Base-by-base conservation (phyloP, 2,329 filamentous ascomycete genomes). In the Neodidymelliopsis sp. region DNA sequence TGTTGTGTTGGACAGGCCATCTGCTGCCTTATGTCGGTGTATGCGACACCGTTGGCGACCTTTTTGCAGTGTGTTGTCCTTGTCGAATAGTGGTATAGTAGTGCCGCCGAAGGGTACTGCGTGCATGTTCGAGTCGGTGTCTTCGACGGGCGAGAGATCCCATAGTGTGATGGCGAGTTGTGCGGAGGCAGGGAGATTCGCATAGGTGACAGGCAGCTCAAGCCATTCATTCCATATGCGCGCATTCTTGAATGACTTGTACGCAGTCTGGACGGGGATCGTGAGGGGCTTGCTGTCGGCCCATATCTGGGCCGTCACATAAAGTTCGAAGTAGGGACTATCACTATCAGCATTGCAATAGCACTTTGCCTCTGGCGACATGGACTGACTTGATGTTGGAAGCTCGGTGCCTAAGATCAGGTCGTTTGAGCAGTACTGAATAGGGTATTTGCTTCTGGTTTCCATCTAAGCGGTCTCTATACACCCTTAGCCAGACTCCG, bases 211-310 rank as follows among this genome's bases (percentile, higher is more conserved):
- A 0, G 94, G 93, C 28, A 99, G 78, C 23, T 88, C 85, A 20
- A 99, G 83, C 94, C 95, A 99, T 77, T 97, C 93, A 70, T 96
- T 96, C 94, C 94, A 97, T 68, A 85, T 86, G 49, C 77, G 74
- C 23, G 67, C 85, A 25, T 82, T 83, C 69, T 91, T 91, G 70
- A 99, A 97, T 6, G 90, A 78, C 68, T 91, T 96, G 76, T 97
- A 97, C 18, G 91, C 84, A 2, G 94, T 99, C 72, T 97, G 93
- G 9, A 95, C 83, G 0, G 91, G 89, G 1, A 97, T 90, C 0
- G 92, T 95, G 60, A 99, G 77, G 25, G 93, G 91, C 71, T 99
- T 99, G 20, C 92, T 97, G 65, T 95, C 91, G 10, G 92, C 90
- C 88, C 93, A 99, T 65, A 97, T 83, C 73, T 97, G 94, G 7